A percentile compares a stretch with the other conserved stretches of the same genome.
Evolutionary conservation across 805 yeast genomes (phyloP).

Genomic region (Kuraishia cidri): DNA sequence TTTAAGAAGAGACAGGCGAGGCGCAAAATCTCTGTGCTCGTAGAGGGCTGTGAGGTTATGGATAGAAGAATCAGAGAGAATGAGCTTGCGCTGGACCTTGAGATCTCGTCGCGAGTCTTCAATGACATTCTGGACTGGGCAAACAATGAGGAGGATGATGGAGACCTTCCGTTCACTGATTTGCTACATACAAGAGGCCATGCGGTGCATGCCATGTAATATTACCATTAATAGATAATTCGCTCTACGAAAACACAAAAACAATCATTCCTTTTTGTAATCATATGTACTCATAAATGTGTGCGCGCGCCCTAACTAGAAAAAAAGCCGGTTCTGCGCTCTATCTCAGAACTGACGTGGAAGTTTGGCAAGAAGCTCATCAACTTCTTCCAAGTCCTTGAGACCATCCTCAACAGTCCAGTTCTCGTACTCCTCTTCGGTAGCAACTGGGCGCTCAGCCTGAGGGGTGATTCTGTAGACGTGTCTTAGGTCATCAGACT

Average conservation of each 20-base stretch:
- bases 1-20: slow-evolving; percentile 47
- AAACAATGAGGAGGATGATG: slow-evolving; percentile 39
- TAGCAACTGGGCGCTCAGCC: slow-evolving; percentile 55
- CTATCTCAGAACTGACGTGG: no score
- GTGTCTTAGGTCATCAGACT: slow-evolving; percentile 56
- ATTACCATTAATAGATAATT: no score
- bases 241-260: no score
- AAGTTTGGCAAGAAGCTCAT: no score
- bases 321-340: no score
- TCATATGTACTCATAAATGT: no score
- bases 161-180: slow-evolving; percentile 10
- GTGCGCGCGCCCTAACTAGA: no score
- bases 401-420: no score
- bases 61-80: slow-evolving; percentile 51
- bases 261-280: no score
- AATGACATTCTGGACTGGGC: slow-evolving; percentile 61
- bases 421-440: slow-evolving; percentile 18
- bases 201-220: no score
- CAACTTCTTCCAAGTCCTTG: no score
- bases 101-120: slow-evolving; percentile 54
- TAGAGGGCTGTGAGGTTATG: slow-evolving; percentile 73
- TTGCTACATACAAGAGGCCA: not conserved
- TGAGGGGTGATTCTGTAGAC: slow-evolving; percentile 67
- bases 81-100: slow-evolving; percentile 48
- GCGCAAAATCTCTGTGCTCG: slow-evolving; percentile 40